phyloP scores from a whole-genome alignment of 768 basidiomycete genomes.

The Sarcomyxa edulis region DNA sequence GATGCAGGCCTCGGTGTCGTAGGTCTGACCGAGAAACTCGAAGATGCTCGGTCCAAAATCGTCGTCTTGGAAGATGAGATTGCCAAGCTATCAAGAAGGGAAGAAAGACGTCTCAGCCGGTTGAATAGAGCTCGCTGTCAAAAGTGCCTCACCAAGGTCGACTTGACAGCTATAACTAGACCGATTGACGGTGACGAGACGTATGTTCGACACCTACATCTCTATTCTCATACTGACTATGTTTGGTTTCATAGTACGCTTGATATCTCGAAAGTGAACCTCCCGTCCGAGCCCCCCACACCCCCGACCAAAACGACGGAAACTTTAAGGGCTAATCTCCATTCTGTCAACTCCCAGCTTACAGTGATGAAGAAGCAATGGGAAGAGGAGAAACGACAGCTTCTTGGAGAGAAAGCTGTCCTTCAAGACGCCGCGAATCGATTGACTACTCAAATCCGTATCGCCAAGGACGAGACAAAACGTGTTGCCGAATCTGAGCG shows the following conservation, averaged over 20 bases:
- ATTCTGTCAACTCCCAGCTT: constrained; percentile 58
- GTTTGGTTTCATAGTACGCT: constrained; percentile 36
- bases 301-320: constrained; percentile 67
- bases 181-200: constrained; percentile 53
- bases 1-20: constrained; percentile 75
- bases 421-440: constrained; percentile 69
- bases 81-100: constrained; percentile 56
- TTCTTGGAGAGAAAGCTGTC: constrained; percentile 66
- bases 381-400: constrained; percentile 58
- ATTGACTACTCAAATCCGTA: constrained; percentile 56
- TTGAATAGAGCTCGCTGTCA: constrained; percentile 61
- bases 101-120: constrained; percentile 61
- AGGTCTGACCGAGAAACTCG: constrained; percentile 62
- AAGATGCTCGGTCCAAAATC: constrained; percentile 61
- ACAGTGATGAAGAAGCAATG: constrained; percentile 62
- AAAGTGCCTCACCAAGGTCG: constrained; percentile 62
- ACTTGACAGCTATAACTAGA: constrained; percentile 37
- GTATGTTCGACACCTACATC: constrained; percentile 25
- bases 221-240: constrained; percentile 8
- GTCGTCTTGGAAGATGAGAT: constrained; percentile 61
- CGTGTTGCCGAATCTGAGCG: constrained; percentile 50
- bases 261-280: constrained; percentile 40
- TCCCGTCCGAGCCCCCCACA: constrained; percentile 57
- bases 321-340: constrained; percentile 53
- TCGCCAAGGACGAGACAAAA: constrained; percentile 51